Evolutionary conservation across 2,329 filamentous ascomycete species (phyloP).

Genomic region (Botrytis cinerea): DNA sequence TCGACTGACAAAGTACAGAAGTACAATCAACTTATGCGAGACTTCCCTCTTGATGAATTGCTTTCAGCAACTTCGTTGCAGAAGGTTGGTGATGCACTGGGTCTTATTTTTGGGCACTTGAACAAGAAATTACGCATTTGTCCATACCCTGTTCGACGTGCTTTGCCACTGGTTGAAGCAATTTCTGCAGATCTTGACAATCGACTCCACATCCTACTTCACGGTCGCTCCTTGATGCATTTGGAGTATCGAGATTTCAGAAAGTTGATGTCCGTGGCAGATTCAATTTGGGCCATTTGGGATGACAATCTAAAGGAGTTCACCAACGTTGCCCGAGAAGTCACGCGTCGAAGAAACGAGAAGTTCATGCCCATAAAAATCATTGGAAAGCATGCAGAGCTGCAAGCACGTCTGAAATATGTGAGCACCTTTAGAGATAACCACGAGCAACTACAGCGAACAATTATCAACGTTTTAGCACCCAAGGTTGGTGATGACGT

Average conservation of each 20-base stretch:
- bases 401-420: conserved; percentile 89
- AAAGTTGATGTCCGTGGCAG: conserved; percentile 77
- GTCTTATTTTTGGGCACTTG: conserved; percentile 87
- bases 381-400: conserved; percentile 79
- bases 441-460: conserved; percentile 94
- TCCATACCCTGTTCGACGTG: conserved; percentile 89
- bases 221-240: conserved; percentile 85
- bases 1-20: conserved; percentile 95
- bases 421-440: conserved; percentile 94
- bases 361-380: conserved; percentile 99
- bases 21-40: conserved; percentile 98
- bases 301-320: conserved; percentile 97
- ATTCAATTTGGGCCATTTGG: conserved; percentile 88
- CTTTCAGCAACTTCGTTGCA: conserved; percentile 85
- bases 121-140: conserved; percentile 98
- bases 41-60: conserved; percentile 94
- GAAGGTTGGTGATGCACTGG: conserved; percentile 86
- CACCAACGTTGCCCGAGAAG: conserved; percentile 94
- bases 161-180: conserved; percentile 90
- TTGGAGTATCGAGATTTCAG: conserved; percentile 91
- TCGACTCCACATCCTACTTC: conserved; percentile 80
- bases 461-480: conserved; percentile 94
- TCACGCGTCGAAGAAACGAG: conserved; percentile 88
- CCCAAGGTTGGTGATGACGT: conserved; percentile 62
- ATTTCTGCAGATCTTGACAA: conserved; percentile 92